Conservation (phyloP, 129 eudicot genomes). For the Glebionis coronaria region DNA sequence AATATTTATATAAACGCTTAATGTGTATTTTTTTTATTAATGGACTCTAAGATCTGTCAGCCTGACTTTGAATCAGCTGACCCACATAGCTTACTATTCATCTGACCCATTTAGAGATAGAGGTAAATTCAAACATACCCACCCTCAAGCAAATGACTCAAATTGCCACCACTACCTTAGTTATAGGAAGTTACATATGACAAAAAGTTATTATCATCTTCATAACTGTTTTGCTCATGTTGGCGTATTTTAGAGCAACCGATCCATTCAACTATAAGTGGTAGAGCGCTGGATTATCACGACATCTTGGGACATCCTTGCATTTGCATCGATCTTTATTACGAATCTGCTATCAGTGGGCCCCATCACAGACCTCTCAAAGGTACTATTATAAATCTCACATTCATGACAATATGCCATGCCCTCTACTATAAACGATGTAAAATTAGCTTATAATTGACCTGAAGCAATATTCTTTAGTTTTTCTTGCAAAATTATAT, state of each 20-base stretch:
- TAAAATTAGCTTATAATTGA: not conserved
- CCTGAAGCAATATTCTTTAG: conserved; percentile 1
- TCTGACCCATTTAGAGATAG: too few relatives aligned
- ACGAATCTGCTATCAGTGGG: conserved; percentile 98
- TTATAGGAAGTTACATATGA: not conserved
- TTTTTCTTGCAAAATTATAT: not conserved
- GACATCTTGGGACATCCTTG: conserved; percentile 98
- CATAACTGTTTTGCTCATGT: conserved; percentile 24
- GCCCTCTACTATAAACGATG: not conserved
- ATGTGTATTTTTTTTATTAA: too few relatives aligned
- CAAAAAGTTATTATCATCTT: not conserved
- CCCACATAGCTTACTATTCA: too few relatives aligned
- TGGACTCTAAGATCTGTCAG: too few relatives aligned
- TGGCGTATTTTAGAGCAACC: conserved; percentile 94
- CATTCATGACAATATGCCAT: not conserved
- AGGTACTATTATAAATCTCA: conserved; percentile 42
- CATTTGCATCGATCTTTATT: conserved; percentile 64
- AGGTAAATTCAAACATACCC: too few relatives aligned
- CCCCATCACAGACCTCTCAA: conserved; percentile 94
- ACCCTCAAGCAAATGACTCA: too few relatives aligned
- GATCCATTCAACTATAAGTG: conserved; percentile 99
- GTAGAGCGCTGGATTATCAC: conserved; percentile 95
- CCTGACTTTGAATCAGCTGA: too few relatives aligned
- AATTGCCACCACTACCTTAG: too few relatives aligned
- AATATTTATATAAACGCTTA: too few relatives aligned